These are phyloP conservation scores for Xylariomycetidae sp. DNA, from an alignment of 2,329 filamentous ascomycete genomes.

Conservation along the genomic window DNA sequence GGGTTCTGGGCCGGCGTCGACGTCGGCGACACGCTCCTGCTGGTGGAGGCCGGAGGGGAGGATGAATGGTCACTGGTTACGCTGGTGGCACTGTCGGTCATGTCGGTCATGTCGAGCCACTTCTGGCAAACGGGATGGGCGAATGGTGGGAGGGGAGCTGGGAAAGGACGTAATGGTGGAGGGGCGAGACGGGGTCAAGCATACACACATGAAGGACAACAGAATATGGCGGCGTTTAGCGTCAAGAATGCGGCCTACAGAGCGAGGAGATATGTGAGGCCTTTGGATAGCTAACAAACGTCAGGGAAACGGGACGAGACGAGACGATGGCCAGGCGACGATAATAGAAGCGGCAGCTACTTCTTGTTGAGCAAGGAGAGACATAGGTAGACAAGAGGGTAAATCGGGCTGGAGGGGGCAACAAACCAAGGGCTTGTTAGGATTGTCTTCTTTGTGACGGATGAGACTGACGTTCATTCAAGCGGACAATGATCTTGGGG, in stretches of 20 bases:
- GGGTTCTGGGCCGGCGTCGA: constrained; percentile 3
- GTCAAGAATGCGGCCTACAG: background rate
- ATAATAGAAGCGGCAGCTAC: constrained; percentile 8
- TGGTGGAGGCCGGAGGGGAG: constrained; percentile 12
- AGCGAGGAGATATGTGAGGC: too few relatives aligned
- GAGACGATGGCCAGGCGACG: too few relatives aligned
- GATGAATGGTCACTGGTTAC: constrained; percentile 11
- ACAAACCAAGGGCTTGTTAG: constrained; percentile 20
- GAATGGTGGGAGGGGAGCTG: background rate
- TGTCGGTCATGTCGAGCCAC: constrained; percentile 6
- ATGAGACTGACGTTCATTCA: constrained; percentile 2
- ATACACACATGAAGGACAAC: constrained; percentile 1
- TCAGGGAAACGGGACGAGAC: background rate
- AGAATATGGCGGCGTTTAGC: background rate
- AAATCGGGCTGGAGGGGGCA: constrained; percentile 16
- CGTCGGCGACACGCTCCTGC: constrained; percentile 6
- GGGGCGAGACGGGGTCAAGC: background rate
- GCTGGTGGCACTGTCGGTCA: constrained; percentile 18
- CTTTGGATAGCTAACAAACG: too few relatives aligned
- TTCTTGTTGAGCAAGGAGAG: constrained; percentile 11
- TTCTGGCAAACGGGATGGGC: background rate
- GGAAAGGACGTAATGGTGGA: too few relatives aligned
- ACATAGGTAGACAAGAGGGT: constrained; percentile 14
- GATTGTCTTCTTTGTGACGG: constrained; percentile 21
- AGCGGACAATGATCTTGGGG: constrained; percentile 15